Conservation (phyloP, 495 filamentous ascomycete genomes). For the Penicillium verhagenii region DNA sequence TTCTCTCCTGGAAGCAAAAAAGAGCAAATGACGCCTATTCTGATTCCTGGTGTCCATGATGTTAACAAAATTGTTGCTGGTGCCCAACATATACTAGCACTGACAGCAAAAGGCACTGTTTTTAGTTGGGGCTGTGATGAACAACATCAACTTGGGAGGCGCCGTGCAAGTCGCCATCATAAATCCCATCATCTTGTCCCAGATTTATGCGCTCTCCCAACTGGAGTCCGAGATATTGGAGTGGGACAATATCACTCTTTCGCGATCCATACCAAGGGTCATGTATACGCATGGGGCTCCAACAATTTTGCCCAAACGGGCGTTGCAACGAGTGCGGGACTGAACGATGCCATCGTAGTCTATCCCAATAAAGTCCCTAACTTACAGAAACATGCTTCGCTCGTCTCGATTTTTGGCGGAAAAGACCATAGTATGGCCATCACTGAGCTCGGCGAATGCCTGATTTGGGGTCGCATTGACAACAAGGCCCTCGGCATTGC, state of each 20-base stretch:
- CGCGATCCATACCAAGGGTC: not conserved
- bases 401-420: not conserved
- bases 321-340: not conserved
- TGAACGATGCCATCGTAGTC: not conserved
- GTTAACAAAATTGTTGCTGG: slow-evolving; percentile 2
- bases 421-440: slow-evolving; percentile 7
- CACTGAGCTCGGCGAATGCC: slow-evolving; percentile 1
- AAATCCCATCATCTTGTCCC: not conserved
- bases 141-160: slow-evolving; percentile 4
- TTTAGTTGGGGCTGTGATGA: slow-evolving; percentile 7
- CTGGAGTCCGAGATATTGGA: not conserved
- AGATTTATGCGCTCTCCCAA: not conserved
- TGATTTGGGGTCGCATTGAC: slow-evolving; percentile 4
- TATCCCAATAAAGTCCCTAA: not conserved
- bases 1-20: not conserved
- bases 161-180: not conserved
- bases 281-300: slow-evolving; percentile 1
- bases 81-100: slow-evolving; percentile 1
- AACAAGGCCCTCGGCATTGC: slow-evolving; percentile 3
- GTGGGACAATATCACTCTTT: slow-evolving; percentile 5
- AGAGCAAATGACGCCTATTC: slow-evolving; percentile 2
- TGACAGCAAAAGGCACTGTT: slow-evolving; percentile 1
- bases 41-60: not conserved
- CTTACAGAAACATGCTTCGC: not conserved
- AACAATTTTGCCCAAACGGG: slow-evolving; percentile 5